phyloP scores from a whole-genome alignment of 2,329 filamentous ascomycete genomes.

The Septoria petroselini region DNA sequence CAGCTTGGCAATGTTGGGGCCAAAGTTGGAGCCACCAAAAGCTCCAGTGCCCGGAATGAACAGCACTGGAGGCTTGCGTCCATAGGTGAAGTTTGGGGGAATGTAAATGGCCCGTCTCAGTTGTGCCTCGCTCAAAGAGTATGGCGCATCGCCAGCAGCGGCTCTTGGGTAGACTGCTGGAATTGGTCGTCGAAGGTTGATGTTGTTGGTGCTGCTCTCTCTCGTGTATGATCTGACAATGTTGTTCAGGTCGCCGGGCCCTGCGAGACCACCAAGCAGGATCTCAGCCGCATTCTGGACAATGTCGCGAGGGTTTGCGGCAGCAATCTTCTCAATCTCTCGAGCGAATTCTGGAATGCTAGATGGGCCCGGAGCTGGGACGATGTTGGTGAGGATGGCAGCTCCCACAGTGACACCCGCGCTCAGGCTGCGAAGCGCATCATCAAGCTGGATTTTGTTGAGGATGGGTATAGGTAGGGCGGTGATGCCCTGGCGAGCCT shows the following conservation, averaged over 20 bases:
- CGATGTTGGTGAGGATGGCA: slow-evolving; percentile 29
- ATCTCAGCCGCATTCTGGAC: slow-evolving; percentile 25
- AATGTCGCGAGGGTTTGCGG: slow-evolving; percentile 26
- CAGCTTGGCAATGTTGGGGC: slow-evolving; percentile 50
- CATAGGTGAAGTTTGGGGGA: slow-evolving; percentile 48
- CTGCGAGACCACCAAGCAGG: slow-evolving; percentile 24
- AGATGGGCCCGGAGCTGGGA: slow-evolving; percentile 27
- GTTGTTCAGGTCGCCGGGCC: slow-evolving; percentile 20
- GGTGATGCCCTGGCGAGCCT: slow-evolving; percentile 16
- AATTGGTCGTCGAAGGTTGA: slow-evolving; percentile 27
- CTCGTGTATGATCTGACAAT: slow-evolving; percentile 23
- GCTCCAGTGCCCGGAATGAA: slow-evolving; percentile 54
- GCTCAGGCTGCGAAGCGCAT: slow-evolving; percentile 17
- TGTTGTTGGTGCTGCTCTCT: slow-evolving; percentile 30
- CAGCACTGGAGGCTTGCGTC: slow-evolving; percentile 45
- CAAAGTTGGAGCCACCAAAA: slow-evolving; percentile 47
- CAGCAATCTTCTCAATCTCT: slow-evolving; percentile 20
- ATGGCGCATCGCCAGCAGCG: slow-evolving; percentile 46
- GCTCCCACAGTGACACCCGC: slow-evolving; percentile 20
- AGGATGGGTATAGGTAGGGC: slow-evolving; percentile 17
- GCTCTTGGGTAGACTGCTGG: slow-evolving; percentile 40
- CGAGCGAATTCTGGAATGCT: slow-evolving; percentile 20
- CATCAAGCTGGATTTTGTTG: slow-evolving; percentile 22
- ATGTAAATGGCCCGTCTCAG: slow-evolving; percentile 55
- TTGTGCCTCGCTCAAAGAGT: slow-evolving; percentile 46